Base-by-base conservation (phyloP, 257 asterid species). In the Fraxinus americana region DNA sequence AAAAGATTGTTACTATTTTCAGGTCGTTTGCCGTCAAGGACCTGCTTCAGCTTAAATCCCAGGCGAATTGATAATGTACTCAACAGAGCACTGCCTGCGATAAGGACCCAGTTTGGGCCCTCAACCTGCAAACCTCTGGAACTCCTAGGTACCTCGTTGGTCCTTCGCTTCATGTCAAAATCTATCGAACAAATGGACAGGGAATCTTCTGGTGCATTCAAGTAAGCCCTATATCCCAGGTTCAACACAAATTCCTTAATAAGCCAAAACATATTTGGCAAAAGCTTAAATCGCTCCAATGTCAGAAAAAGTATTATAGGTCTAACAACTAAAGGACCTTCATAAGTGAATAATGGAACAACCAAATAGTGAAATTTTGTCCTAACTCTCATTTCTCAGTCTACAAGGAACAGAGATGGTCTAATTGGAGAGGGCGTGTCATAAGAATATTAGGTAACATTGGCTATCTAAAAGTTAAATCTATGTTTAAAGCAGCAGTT, bases 21-120 rank as follows among this genome's bases (percentile, higher is more conserved):
- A 34, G 77, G 79, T 73, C 81, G 94, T 75, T 87, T 91, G 76
- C 89, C 82, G 80, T 93, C 97, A 69, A 87, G 85, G 76, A 85
- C 87, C 85, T 91, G 98, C 88, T 92, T 91, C 86, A 93, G 87
- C 88, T 91, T 93, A 82, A 80, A 93, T 67, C 97, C 98, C 43
- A 93, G 86, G 83, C 94, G 96, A 81, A 93, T 68, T 14, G 98
- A 91, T 78, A 93, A 75, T 27, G 93, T 88, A 84, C 97, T 91
- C 75, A 93, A 78, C 79, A 93, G 82, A 65, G 96, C 96, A 85
- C 94, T 87, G 35, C 97, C 97, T 21, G 94, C 97, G 78, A 93
- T 88, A 76, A 93, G 83, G 81, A 93, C 77, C 98, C 98, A 93
- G 76, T 93, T 91, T 9, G 94, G 89, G 59, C 96, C 93, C 79